Percentiles rank a stretch among this genome's conserved stretches.
Evolutionary conservation across 2,329 filamentous ascomycete species (phyloP).

Genomic region (Ceratocystis variospora): DNA sequence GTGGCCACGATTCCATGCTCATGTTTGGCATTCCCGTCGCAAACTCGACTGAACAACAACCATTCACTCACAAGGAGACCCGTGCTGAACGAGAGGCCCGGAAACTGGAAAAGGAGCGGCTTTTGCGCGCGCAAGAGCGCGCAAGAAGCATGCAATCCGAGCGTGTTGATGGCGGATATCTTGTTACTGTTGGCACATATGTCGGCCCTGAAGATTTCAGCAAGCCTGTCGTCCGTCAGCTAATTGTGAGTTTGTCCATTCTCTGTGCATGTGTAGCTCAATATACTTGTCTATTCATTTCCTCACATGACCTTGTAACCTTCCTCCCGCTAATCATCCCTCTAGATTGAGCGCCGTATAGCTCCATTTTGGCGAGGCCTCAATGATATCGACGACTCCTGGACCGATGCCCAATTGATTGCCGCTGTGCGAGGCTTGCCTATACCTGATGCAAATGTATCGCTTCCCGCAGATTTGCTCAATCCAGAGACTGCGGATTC

Average conservation of each 20-base stretch:
- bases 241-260: conserved; percentile 53
- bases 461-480: conserved; percentile 49
- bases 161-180: conserved; percentile 81
- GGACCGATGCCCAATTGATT: conserved; percentile 92
- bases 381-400: conserved; percentile 73
- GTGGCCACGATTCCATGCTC: conserved; percentile 21
- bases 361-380: conserved; percentile 94
- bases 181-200: conserved; percentile 90
- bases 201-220: conserved; percentile 86
- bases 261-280: too few species aligned
- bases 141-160: conserved; percentile 85
- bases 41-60: conserved; percentile 25
- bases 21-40: conserved; percentile 4
- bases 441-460: conserved; percentile 71
- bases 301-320: conserved; percentile 13
- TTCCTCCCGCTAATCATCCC: too few species aligned
- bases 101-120: conserved; percentile 67
- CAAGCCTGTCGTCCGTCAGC: conserved; percentile 72
- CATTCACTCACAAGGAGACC: conserved; percentile 62
- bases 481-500: conserved; percentile 36
- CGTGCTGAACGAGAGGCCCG: conserved; percentile 83
- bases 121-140: conserved; percentile 63
- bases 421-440: conserved; percentile 73
- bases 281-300: conserved; percentile 5
- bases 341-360: conserved; percentile 75